Percentiles rank a stretch among this genome's conserved stretches.
phyloP scores from a whole-genome alignment of 345 rosid species.

The Salix arbutifolia region DNA sequence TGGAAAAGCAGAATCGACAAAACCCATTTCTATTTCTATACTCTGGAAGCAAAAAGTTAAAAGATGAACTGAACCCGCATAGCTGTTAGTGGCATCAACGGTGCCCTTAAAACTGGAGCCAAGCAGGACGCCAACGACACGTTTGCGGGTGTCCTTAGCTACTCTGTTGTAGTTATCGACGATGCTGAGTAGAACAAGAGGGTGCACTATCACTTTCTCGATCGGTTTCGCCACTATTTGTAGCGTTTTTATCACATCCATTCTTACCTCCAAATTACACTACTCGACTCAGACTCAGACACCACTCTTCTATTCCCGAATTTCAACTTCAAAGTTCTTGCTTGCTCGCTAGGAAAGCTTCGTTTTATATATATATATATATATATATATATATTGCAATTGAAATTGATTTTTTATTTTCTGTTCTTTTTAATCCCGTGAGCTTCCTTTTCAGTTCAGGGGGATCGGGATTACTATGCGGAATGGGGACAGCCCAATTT shows the following conservation, averaged over 20 bases:
- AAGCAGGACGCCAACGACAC: conserved; percentile 78
- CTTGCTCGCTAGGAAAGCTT: no score
- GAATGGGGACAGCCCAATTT: no score
- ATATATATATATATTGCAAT: no score
- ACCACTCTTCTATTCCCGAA: background rate
- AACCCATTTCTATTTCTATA: background rate
- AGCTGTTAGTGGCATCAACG: conserved; percentile 91
- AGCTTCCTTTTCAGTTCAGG: no score
- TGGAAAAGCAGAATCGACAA: background rate
- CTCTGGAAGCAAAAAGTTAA: no score
- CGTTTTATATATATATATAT: no score
- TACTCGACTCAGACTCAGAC: no score
- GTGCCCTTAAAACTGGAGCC: conserved; percentile 72
- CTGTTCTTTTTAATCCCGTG: no score
- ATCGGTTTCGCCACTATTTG: conserved; percentile 72
- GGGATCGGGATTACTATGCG: no score
- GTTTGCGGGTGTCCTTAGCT: conserved; percentile 84
- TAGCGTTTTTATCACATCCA: conserved; percentile 95
- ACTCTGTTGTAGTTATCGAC: conserved; percentile 94
- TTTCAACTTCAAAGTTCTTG: background rate
- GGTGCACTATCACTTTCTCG: conserved; percentile 92
- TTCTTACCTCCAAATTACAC: background rate
- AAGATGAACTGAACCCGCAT: conserved; percentile 55
- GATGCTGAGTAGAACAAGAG: conserved; percentile 90
- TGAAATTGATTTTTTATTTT: no score